Evolutionary conservation across 495 filamentous ascomycete species (phyloP).

Genomic region (Penicillium coprophilum): DNA sequence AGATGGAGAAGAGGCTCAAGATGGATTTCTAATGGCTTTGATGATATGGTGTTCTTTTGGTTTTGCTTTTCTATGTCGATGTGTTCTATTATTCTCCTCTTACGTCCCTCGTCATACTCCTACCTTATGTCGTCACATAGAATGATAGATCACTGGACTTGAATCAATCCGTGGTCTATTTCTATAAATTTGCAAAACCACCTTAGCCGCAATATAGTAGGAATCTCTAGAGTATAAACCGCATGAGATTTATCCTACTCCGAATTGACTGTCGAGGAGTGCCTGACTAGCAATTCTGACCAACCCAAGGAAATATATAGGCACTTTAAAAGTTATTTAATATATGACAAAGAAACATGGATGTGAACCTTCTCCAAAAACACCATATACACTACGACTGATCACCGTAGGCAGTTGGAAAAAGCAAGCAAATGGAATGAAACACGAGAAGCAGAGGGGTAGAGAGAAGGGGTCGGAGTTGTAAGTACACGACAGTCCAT

Average conservation of each 20-base stretch:
- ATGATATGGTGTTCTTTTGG: conserved; percentile 23
- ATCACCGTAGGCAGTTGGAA: background rate
- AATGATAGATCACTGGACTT: conserved; percentile 18
- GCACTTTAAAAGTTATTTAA: conserved; percentile 1
- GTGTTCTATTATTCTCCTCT: conserved; percentile 28
- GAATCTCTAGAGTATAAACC: background rate
- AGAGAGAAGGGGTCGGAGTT: conserved; percentile 13
- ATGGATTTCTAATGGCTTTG: conserved; percentile 59
- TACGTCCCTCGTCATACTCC: conserved; percentile 10
- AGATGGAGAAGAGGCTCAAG: conserved; percentile 87
- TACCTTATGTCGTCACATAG: conserved; percentile 20
- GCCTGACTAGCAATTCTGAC: background rate
- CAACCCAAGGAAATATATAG: conserved; percentile 8
- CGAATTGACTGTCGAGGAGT: background rate
- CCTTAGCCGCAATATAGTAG: background rate
- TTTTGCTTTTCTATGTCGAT: conserved; percentile 15
- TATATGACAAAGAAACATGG: conserved; percentile 4
- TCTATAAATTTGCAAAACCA: background rate
- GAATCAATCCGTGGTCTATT: conserved; percentile 17
- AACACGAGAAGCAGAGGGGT: background rate
- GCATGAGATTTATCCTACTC: no score
- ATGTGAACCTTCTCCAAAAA: conserved; percentile 6
- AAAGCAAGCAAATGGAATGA: conserved; percentile 16
- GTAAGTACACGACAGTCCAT: conserved; percentile 27
- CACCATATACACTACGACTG: conserved; percentile 13